Evolutionary conservation across 1,284 basidiomycete genomes (phyloP).

Genomic region (Tremellales sp.): DNA sequence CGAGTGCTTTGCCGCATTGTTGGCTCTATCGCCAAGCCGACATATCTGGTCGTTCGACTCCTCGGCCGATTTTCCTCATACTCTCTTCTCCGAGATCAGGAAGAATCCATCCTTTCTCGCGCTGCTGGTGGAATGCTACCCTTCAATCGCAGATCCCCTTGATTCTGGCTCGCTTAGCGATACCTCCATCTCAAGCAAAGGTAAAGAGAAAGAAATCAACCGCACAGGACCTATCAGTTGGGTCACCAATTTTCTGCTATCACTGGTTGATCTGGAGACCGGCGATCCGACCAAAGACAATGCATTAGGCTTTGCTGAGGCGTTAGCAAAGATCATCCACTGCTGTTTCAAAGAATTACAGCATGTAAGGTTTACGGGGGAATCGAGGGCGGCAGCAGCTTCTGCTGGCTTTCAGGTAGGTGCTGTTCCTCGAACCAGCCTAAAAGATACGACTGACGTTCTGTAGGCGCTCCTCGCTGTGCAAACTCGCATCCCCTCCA

Average conservation of each 20-base stretch:
- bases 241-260: slow-evolving; percentile 35
- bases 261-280: slow-evolving; percentile 35
- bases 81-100: slow-evolving; percentile 75
- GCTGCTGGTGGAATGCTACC: slow-evolving; percentile 48
- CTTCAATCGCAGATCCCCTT: background rate
- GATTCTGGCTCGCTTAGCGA: background rate
- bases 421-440: background rate
- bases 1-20: slow-evolving; percentile 48
- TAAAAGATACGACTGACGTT: slow-evolving; percentile 2
- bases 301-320: slow-evolving; percentile 58
- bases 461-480: slow-evolving; percentile 16
- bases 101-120: slow-evolving; percentile 64
- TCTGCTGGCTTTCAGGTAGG: slow-evolving; percentile 59
- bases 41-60: slow-evolving; percentile 64
- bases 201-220: slow-evolving; percentile 21
- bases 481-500: slow-evolving; percentile 10
- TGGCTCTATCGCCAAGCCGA: slow-evolving; percentile 58
- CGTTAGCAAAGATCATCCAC: slow-evolving; percentile 65
- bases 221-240: slow-evolving; percentile 23
- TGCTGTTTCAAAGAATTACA: slow-evolving; percentile 73
- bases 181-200: slow-evolving; percentile 8
- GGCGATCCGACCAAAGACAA: slow-evolving; percentile 34
- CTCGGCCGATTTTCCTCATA: slow-evolving; percentile 55
- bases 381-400: slow-evolving; percentile 60
- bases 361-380: slow-evolving; percentile 60